Percentiles rank a stretch among this genome's conserved stretches.
phyloP scores from a whole-genome alignment of 345 rosid genomes.

The thale cress (Arabidopsis thaliana) region DNA sequence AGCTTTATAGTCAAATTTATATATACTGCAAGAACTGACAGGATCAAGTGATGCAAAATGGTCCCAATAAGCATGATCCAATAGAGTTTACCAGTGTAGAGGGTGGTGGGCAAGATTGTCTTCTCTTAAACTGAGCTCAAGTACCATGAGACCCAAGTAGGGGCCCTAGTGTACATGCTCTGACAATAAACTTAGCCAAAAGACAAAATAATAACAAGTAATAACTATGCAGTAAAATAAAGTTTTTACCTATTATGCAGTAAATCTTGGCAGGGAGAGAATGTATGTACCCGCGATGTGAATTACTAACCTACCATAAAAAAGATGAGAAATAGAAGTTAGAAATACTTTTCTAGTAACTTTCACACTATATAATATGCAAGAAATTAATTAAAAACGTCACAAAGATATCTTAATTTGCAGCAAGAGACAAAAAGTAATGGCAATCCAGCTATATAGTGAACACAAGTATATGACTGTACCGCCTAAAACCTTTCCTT shows the following conservation, averaged over 20 bases:
- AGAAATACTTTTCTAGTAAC: slow-evolving; percentile 47
- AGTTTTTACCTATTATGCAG: slow-evolving; percentile 36
- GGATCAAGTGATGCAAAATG: slow-evolving; percentile 48
- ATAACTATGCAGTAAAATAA: slow-evolving; percentile 39
- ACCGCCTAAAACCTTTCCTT: slow-evolving; percentile 69
- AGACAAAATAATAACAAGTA: slow-evolving; percentile 24
- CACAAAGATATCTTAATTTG: slow-evolving; percentile 37
- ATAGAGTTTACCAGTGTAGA: slow-evolving; percentile 38
- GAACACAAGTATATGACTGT: slow-evolving; percentile 49
- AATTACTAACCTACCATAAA: slow-evolving; percentile 31
- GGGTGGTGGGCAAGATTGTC: slow-evolving; percentile 42
- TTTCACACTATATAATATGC: slow-evolving; percentile 35
- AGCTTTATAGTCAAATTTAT: slow-evolving; percentile 49
- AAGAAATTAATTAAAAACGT: slow-evolving; percentile 31
- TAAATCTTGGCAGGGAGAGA: slow-evolving; percentile 19
- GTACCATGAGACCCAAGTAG: slow-evolving; percentile 52
- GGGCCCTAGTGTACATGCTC: slow-evolving; percentile 54
- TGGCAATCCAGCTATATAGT: slow-evolving; percentile 38
- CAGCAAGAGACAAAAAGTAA: slow-evolving; percentile 44
- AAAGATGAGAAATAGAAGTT: slow-evolving; percentile 24
- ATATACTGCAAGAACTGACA: slow-evolving; percentile 42
- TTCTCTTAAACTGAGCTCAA: slow-evolving; percentile 41
- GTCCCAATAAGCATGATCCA: slow-evolving; percentile 54
- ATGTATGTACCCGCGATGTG: slow-evolving; percentile 19
- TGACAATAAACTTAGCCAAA: slow-evolving; percentile 34